Conservation (phyloP, 2,329 filamentous ascomycete genomes). For the Colletotrichum sojae region DNA sequence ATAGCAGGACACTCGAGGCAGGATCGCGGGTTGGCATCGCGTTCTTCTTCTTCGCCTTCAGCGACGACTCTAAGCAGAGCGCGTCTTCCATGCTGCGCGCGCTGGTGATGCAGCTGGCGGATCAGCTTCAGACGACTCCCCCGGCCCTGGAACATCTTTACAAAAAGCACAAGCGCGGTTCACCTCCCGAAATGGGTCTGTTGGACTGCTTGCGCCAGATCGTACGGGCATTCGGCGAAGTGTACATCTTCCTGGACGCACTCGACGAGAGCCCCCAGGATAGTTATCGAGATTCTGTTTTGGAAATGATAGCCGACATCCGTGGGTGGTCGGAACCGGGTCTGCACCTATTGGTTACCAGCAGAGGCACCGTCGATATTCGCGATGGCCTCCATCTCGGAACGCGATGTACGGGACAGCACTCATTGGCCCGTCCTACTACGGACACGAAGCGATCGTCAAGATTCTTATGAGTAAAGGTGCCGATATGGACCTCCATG, state of each 20-base stretch:
- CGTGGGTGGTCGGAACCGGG: background rate
- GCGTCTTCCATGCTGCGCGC: slow-evolving; percentile 49
- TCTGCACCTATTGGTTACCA: slow-evolving; percentile 51
- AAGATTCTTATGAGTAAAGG: too few species aligned
- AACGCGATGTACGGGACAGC: too few species aligned
- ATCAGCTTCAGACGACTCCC: slow-evolving; percentile 5
- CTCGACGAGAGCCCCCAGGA: background rate
- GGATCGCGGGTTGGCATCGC: slow-evolving; percentile 45
- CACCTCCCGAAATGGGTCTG: background rate
- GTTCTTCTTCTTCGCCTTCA: slow-evolving; percentile 59
- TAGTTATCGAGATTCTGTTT: background rate
- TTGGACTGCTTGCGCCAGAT: background rate
- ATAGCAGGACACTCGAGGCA: slow-evolving; percentile 32
- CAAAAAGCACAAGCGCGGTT: too few species aligned
- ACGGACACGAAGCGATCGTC: too few species aligned
- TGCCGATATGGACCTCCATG: too few species aligned
- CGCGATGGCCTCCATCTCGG: slow-evolving; percentile 37
- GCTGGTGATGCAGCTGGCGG: slow-evolving; percentile 51
- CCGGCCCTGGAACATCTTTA: background rate
- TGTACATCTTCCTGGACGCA: background rate
- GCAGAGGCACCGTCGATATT: slow-evolving; percentile 52
- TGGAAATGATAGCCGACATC: rapidly evolving
- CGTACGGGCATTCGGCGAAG: background rate
- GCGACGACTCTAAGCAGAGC: slow-evolving; percentile 51
- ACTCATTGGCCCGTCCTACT: too few species aligned